Conservation (phyloP, 495 filamentous ascomycete species). For the Hypoxylon lienhwacheense region DNA sequence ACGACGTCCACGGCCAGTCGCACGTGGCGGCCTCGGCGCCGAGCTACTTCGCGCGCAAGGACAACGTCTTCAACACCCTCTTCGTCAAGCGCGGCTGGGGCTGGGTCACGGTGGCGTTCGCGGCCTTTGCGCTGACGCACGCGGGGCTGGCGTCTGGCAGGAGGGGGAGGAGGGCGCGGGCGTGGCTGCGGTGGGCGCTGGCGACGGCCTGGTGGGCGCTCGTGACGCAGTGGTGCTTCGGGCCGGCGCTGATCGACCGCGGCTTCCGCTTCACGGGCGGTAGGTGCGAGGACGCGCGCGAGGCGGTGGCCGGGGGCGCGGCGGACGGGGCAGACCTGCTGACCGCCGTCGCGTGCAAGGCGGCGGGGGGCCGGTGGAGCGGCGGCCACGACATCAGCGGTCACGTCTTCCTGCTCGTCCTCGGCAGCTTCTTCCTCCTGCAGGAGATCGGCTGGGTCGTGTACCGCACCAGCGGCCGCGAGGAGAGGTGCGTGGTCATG, state of each 20-base stretch:
- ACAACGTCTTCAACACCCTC: slow-evolving; percentile 83
- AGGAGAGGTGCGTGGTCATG: slow-evolving; percentile 63
- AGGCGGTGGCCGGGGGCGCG: slow-evolving; percentile 30
- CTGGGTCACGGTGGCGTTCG: slow-evolving; percentile 77
- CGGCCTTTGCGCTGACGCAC: slow-evolving; percentile 63
- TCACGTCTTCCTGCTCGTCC: slow-evolving; percentile 89
- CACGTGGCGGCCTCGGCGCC: slow-evolving; percentile 61
- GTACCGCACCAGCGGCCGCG: slow-evolving; percentile 44
- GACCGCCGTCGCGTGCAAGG: slow-evolving; percentile 80
- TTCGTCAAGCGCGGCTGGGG: slow-evolving; percentile 97
- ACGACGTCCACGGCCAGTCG: slow-evolving; percentile 57
- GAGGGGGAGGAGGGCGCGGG: slow-evolving; percentile 49
- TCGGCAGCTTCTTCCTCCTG: slow-evolving; percentile 75
- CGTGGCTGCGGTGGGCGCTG: slow-evolving; percentile 64
- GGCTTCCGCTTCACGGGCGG: slow-evolving; percentile 82
- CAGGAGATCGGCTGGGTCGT: slow-evolving; percentile 74
- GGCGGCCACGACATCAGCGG: slow-evolving; percentile 94
- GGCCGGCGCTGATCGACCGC: slow-evolving; percentile 83
- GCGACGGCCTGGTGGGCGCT: slow-evolving; percentile 75
- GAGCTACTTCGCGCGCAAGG: slow-evolving; percentile 89
- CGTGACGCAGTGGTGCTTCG: slow-evolving; percentile 96
- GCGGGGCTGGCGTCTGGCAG: slow-evolving; percentile 46
- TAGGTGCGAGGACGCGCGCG: slow-evolving; percentile 61
- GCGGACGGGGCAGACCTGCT: slow-evolving; percentile 54
- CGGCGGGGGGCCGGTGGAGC: slow-evolving; percentile 76